Evolutionary conservation across 2,329 filamentous ascomycete genomes (phyloP), one percentile per base, ranked within the genome.

Genomic region (Talaromyces sp.): DNA sequence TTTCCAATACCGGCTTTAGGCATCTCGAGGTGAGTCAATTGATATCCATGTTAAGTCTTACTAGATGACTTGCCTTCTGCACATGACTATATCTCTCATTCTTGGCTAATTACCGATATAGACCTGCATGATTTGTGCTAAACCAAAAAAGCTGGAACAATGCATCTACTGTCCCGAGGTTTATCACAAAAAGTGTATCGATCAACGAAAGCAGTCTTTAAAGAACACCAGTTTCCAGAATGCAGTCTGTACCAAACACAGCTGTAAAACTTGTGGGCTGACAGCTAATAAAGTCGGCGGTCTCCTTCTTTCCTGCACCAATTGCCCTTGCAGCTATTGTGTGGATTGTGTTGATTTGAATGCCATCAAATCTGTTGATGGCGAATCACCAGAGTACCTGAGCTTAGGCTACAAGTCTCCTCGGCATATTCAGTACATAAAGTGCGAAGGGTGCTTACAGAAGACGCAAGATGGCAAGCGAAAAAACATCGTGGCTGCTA

Each of bases 261-360:
- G 79, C 48, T 87, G 85, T 65, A 71, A 67, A 2, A 79, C 82
- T 44, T 87, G 85, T 64, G 72, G 73, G 1, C 82, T 82, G 67
- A 82, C 81, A 62, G 83, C 83, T 0, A 71, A 71, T 0, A 71
- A 77, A 56, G 77, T 73, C 0, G 77, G 77, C 1, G 75, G 76
- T 5, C 75, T 80, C 65, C 62, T 80, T 0, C 78, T 80, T 69
- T 77, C 81, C 23, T 87, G 84, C 67, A 76, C 82, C 8, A 84
- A 79, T 76, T 88, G 85, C 65, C 79, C 82, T 31, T 72, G 73
- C 1, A 83, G 80, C 0, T 86, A 79, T 67, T 88, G 85, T 67
- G 84, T 87, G 61, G 81, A 86, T 50, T 87, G 84, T 67, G 69
- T 87, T 0, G 79, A 86, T 55, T 86, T 52, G 23, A 11, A 31